These are phyloP conservation scores for Zygosaccharomyces sapae DNA, from an alignment of 1,139 yeast genomes.

Conservation along the genomic window DNA sequence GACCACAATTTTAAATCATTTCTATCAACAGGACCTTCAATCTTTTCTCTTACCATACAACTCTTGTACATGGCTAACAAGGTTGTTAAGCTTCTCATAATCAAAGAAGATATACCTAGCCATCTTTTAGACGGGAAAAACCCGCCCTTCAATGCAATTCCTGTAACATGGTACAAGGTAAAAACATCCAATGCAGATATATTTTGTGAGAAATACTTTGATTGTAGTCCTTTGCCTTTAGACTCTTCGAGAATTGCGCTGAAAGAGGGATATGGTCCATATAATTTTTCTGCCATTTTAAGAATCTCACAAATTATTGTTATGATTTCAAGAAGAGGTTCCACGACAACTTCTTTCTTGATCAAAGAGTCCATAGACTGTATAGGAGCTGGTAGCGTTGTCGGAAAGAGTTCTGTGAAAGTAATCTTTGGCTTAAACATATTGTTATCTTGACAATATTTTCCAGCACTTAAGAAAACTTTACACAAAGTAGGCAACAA, in stretches of 20 bases:
- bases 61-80: constrained; percentile 58
- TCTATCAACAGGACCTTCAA: constrained; percentile 38
- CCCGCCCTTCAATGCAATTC: constrained; percentile 53
- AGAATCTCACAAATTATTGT: constrained; percentile 56
- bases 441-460: constrained; percentile 49
- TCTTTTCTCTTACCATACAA: constrained; percentile 48
- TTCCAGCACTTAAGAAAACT: constrained; percentile 51
- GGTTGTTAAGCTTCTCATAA: constrained; percentile 56
- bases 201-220: constrained; percentile 30
- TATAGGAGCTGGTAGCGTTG: constrained; percentile 59
- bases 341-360: constrained; percentile 66
- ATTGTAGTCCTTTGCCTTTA: constrained; percentile 41
- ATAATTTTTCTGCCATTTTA: constrained; percentile 47
- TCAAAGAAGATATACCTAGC: constrained; percentile 62
- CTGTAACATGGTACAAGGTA: constrained; percentile 49
- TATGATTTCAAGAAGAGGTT: constrained; percentile 65
- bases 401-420: constrained; percentile 66
- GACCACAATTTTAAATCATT: constrained; percentile 63
- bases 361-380: constrained; percentile 71
- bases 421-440: constrained; percentile 57
- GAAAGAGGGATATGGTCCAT: constrained; percentile 48
- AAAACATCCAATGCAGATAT: constrained; percentile 36
- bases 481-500: constrained; percentile 51
- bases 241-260: constrained; percentile 40
- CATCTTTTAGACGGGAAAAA: constrained; percentile 66